Base-by-base conservation (phyloP, 495 filamentous ascomycete genomes). In the Xylaria telfairii region DNA sequence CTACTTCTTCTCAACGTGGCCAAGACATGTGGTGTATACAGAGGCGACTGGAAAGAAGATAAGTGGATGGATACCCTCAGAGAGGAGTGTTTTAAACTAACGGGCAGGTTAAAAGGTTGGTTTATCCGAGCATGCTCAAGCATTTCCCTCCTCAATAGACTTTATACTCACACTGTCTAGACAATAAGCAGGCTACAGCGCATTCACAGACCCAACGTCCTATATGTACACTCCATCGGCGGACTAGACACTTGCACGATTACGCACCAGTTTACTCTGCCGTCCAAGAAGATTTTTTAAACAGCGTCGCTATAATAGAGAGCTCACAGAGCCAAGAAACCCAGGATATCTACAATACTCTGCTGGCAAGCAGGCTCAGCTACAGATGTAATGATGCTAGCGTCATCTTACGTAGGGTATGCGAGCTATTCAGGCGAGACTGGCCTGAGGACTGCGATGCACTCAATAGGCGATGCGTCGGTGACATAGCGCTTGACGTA, bases 381-480 rank as follows among this genome's bases (percentile, higher is more conserved):
- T 65, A 65, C 44, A 47, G 19, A 65, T 65, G 62, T 10, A 65
- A 65, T 44, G 62, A 65, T 8, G 62, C 44, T 1, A 65, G 44
- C 19, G 30, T 65, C 28, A 28, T 65, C 8, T 15, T 65, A 34
- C 62, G 62, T 1, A 49, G 17, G 19, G 10, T 49, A 24, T 51
- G 10, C 7, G 17, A 65, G 46, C 44, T 65, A 2, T 65, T 24
- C 1, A 65, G 13, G 28, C 28, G 19, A 1, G 8, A 37, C 13
- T 49, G 62, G 62, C 44, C 42, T 8, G 28, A 28, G 30, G 15
- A 28, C 13, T 54, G 51, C 13, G 51, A 30, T n/a, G 24, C 12
- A 4, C 12, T 28, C 2, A 54, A 54, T 12, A 54, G 51, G 5
- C 26, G 34, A 44, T 49, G 44, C 6, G 21, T 64, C 24, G n/a